Base-by-base conservation (phyloP, 345 rosid species). In the Melastoma malabathricum region DNA sequence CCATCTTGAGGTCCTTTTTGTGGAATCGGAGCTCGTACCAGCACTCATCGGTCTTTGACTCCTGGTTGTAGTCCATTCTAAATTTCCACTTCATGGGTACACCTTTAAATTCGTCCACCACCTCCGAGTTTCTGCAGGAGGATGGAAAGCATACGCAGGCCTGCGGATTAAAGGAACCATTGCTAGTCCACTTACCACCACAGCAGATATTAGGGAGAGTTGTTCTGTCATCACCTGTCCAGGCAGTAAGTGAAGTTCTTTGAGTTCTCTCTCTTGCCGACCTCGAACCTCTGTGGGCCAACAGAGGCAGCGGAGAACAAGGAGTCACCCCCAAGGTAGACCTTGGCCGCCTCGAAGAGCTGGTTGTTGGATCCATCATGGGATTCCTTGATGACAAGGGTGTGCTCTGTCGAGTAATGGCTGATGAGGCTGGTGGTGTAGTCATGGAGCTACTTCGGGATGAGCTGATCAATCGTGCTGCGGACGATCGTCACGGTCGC, bases 1-100 rank as follows among this genome's bases (percentile, higher is more conserved):
- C 67, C 70, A 68, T 43, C 19, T 51, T 65, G 0, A 25, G 14
- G 20, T 72, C 61, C 13, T 43, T 58, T 23, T 59, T 66, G 39
- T 61, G 57, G 49, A 72, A 69, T 13, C 55, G 52, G 25, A 75
- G 71, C 64, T 75, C 75, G 17, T 63, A 75, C 70, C 72, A 66
- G 13, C 58, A 56, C 0, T 62, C 10, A 17, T 75, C 74, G 10
- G 51, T 16, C 3, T 27, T 59, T 6, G 2, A 41, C 5, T 29
- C 20, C 2, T 66, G 13, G 41, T 59, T 64, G 43, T 39, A 4
- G 18, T 75, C 68, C 43, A 19, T 14, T 8, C 10, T 16, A 19
- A 13, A 51, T 4, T 60, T 47, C 77, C 81, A 72, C 23, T 46
- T 64, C 73, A 75, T 50, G 16, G 54, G 59, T 14, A 64, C 56